These are phyloP conservation scores for Trematosphaeria pertusa DNA, from an alignment of 2,329 filamentous ascomycete genomes.

Conservation along the genomic window DNA sequence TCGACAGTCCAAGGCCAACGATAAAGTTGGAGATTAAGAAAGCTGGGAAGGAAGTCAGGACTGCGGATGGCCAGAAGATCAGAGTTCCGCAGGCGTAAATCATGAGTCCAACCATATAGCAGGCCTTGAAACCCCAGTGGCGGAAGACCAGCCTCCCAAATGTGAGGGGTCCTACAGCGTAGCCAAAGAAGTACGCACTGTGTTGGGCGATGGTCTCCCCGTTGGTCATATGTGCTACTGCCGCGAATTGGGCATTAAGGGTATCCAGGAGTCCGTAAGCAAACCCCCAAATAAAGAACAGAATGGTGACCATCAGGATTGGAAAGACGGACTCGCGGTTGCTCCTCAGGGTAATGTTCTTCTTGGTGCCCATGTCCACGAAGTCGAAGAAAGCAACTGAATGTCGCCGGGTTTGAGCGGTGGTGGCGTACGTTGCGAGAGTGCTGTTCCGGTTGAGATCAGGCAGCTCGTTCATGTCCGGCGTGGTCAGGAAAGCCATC, in stretches of 20 bases:
- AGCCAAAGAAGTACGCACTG: conserved; percentile 74
- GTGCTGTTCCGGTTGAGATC: conserved; percentile 47
- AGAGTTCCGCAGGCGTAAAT: conserved; percentile 69
- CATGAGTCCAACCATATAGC: conserved; percentile 65
- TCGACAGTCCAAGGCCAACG: conserved; percentile 65
- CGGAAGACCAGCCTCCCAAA: conserved; percentile 67
- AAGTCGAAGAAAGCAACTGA: conserved; percentile 74
- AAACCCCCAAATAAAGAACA: conserved; percentile 91
- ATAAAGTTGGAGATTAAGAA: conserved; percentile 70
- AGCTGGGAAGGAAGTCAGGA: conserved; percentile 66
- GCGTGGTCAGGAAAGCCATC: conserved; percentile 62
- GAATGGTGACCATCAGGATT: conserved; percentile 74
- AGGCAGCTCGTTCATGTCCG: conserved; percentile 50
- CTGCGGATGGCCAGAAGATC: conserved; percentile 70
- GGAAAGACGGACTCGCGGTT: conserved; percentile 72
- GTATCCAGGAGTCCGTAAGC: conserved; percentile 87
- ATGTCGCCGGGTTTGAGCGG: conserved; percentile 27
- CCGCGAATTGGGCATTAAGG: conserved; percentile 74
- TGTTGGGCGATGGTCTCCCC: conserved; percentile 72
- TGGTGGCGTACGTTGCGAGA: conserved; percentile 33
- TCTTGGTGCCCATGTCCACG: conserved; percentile 71
- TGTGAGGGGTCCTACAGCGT: conserved; percentile 72
- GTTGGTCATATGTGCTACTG: conserved; percentile 66
- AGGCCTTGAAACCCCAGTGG: conserved; percentile 67
- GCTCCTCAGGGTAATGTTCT: conserved; percentile 72